Evolutionary conservation across 2,329 filamentous ascomycete genomes (phyloP).

Genomic region (Teratosphaeria destructans): DNA sequence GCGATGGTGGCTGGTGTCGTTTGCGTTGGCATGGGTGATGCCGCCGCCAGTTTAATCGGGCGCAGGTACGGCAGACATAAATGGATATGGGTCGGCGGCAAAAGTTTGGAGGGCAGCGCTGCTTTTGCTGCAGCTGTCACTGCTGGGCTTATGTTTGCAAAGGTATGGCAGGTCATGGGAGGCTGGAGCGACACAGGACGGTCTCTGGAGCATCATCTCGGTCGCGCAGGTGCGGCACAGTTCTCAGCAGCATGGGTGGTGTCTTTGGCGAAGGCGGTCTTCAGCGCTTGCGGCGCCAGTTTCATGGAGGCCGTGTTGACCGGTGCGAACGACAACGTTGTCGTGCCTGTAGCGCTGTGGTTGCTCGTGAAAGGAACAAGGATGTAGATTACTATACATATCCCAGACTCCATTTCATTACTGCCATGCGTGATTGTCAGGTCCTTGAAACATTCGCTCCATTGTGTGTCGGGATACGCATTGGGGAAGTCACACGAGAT

Average conservation of each 20-base stretch:
- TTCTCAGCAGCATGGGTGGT: conserved; percentile 15
- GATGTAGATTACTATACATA: conserved; percentile 29
- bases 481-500: not conserved
- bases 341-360: conserved; percentile 90
- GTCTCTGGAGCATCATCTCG: conserved; percentile 2
- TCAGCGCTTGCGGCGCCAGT: conserved; percentile 72
- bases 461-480: not conserved
- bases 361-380: conserved; percentile 72
- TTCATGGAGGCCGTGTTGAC: conserved; percentile 91
- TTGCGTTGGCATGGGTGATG: conserved; percentile 91
- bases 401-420: too few relatives aligned
- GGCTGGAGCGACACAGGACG: conserved; percentile 46
- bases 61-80: conserved; percentile 76
- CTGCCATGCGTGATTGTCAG: not conserved
- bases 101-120: conserved; percentile 76
- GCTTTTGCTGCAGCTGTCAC: conserved; percentile 79
- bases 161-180: conserved; percentile 64
- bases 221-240: conserved; percentile 1
- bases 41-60: conserved; percentile 82
- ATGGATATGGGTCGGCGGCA: conserved; percentile 95
- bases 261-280: conserved; percentile 47
- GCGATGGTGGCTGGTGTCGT: conserved; percentile 89
- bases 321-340: conserved; percentile 95
- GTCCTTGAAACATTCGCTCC: not conserved
- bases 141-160: conserved; percentile 58